These are phyloP conservation scores for Komagataella kurtzmanii DNA, from an alignment of 805 yeast genomes.

Conservation along the genomic window DNA sequence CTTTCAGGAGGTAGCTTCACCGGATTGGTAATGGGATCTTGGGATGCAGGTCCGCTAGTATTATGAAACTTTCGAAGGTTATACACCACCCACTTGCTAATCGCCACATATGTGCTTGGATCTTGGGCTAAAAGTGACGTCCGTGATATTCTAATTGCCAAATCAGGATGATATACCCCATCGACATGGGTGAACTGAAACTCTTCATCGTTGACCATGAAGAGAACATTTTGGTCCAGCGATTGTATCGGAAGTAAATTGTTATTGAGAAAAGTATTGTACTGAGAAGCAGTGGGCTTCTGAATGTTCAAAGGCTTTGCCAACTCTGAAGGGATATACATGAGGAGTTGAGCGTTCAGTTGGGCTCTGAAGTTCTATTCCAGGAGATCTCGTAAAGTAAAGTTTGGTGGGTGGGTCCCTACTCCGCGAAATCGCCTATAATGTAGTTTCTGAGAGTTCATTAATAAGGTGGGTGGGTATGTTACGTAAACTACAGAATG, in stretches of 20 bases:
- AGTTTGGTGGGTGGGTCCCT: background rate
- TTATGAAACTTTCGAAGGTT: slow-evolving; percentile 24
- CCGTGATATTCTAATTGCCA: slow-evolving; percentile 19
- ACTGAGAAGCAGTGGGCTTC: slow-evolving; percentile 10
- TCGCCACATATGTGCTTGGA: slow-evolving; percentile 37
- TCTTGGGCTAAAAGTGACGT: slow-evolving; percentile 23
- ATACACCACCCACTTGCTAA: slow-evolving; percentile 34
- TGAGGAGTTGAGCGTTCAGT: slow-evolving; percentile 2
- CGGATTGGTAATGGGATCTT: slow-evolving; percentile 26
- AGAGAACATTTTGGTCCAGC: slow-evolving; percentile 20
- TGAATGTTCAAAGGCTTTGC: slow-evolving; percentile 11
- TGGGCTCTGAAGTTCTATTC: background rate
- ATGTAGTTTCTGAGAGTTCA: background rate
- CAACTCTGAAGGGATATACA: slow-evolving; percentile 20
- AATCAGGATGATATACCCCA: slow-evolving; percentile 16
- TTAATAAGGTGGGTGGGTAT: background rate
- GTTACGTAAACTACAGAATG: slow-evolving; percentile 5
- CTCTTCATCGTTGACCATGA: slow-evolving; percentile 13
- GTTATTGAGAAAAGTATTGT: slow-evolving; percentile 13
- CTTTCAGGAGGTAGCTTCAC: slow-evolving; percentile 18
- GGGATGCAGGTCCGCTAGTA: slow-evolving; percentile 20
- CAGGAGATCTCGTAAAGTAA: background rate
- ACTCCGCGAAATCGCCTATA: background rate
- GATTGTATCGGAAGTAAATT: slow-evolving; percentile 19
- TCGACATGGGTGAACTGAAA: slow-evolving; percentile 19